phyloP scores from a whole-genome alignment of 2,329 filamentous ascomycete species.

The Penicillium crustosum region DNA sequence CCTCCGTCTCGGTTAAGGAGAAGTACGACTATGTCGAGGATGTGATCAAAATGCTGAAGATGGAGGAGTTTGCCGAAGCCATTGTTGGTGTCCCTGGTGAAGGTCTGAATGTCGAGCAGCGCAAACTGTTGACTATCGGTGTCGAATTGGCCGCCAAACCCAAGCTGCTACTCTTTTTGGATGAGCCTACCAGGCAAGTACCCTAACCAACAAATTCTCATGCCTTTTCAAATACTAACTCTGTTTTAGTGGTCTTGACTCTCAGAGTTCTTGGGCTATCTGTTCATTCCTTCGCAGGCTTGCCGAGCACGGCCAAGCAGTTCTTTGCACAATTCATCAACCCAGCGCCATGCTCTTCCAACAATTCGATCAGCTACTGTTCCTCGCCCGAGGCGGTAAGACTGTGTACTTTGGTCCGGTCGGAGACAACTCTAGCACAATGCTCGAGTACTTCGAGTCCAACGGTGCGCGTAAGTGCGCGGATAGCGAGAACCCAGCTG shows the following conservation, averaged over 20 bases:
- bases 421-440: conserved; percentile 55
- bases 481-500: conserved; percentile 67
- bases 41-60: conserved; percentile 81
- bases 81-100: conserved; percentile 85
- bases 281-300: conserved; percentile 80
- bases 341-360: conserved; percentile 89
- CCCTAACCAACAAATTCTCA: too few species aligned
- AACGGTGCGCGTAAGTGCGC: conserved; percentile 61
- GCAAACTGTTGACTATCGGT: conserved; percentile 79
- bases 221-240: not conserved
- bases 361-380: conserved; percentile 65
- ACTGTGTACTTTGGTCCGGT: conserved; percentile 69
- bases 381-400: conserved; percentile 63
- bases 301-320: conserved; percentile 79
- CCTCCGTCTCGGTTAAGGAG: conserved; percentile 65
- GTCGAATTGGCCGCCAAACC: conserved; percentile 92
- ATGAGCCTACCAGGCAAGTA: conserved; percentile 72
- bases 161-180: conserved; percentile 79
- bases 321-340: conserved; percentile 92
- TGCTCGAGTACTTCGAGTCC: conserved; percentile 64
- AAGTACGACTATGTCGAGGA: conserved; percentile 85
- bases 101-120: conserved; percentile 62
- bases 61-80: conserved; percentile 85
- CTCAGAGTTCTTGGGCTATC: conserved; percentile 88
- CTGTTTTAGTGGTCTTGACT: conserved; percentile 69